phyloP scores from a whole-genome alignment of 169 alveolate genomes.

The Plasmodium reichenowi region DNA sequence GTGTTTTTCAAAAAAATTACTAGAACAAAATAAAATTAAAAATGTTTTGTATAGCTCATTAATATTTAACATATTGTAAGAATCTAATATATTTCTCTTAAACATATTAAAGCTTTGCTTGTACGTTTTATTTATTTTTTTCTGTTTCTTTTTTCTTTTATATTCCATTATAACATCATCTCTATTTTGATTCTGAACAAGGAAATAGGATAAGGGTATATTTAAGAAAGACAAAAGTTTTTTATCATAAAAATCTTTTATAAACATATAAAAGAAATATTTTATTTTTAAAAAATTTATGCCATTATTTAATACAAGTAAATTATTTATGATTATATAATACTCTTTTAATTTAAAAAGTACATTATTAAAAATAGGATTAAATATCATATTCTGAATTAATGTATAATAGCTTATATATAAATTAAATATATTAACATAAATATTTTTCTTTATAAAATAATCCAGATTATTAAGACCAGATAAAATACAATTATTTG shows the following conservation, averaged over 20 bases:
- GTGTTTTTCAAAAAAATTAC: conserved; percentile 52
- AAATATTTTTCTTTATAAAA: conserved; percentile 32
- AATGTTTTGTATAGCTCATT: conserved; percentile 6
- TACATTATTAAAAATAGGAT: conserved; percentile 39
- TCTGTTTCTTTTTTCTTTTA: too few relatives aligned
- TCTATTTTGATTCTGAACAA: background rate
- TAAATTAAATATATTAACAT: conserved; percentile 57
- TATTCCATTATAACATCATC: background rate
- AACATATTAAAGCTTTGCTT: conserved; percentile 7
- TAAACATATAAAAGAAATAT: conserved; percentile 44
- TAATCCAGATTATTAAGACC: conserved; percentile 46
- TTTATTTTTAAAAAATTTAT: conserved; percentile 31
- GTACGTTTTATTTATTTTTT: conserved; percentile 2
- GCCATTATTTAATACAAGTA: conserved; percentile 11
- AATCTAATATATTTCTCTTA: background rate
- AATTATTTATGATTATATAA: conserved; percentile 18
- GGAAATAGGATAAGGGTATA: conserved; percentile 28
- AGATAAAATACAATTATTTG: conserved; percentile 36
- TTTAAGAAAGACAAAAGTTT: conserved; percentile 42
- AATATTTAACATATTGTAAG: conserved; percentile 6
- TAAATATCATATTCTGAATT: conserved; percentile 42
- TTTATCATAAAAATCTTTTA: conserved; percentile 64
- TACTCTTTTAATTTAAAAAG: conserved; percentile 52
- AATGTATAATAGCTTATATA: conserved; percentile 44
- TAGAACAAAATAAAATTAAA: conserved; percentile 26